These are phyloP conservation scores for Tieghemiomyces parasiticus DNA, from an alignment of 192 early-diverging fungal genomes.

Conservation along the genomic window DNA sequence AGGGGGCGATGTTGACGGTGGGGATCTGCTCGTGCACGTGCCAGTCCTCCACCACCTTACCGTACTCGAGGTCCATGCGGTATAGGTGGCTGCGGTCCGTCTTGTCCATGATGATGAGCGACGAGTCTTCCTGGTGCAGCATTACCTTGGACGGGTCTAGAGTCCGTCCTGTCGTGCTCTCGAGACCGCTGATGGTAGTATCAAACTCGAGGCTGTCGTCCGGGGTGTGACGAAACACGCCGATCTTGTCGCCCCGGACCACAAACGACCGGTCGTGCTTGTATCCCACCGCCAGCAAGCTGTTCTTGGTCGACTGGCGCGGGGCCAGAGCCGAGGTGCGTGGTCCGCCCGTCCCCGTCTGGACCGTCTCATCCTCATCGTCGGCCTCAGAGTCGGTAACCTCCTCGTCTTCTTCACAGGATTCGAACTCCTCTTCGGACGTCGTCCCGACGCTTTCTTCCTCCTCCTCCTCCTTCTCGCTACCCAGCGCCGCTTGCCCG, in stretches of 20 bases:
- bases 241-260: slow-evolving; percentile 75
- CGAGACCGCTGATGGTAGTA: slow-evolving; percentile 67
- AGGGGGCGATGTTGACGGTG: slow-evolving; percentile 50
- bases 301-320: slow-evolving; percentile 38
- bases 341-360: slow-evolving; percentile 2
- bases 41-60: slow-evolving; percentile 92
- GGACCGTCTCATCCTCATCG: slow-evolving; percentile 14
- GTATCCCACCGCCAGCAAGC: slow-evolving; percentile 66
- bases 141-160: slow-evolving; percentile 66
- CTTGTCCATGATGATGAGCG: slow-evolving; percentile 61
- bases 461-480: not conserved
- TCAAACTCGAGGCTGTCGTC: slow-evolving; percentile 57
- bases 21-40: slow-evolving; percentile 61
- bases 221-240: slow-evolving; percentile 70
- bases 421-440: slow-evolving; percentile 17
- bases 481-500: not conserved
- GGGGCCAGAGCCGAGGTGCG: slow-evolving; percentile 3
- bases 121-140: slow-evolving; percentile 74
- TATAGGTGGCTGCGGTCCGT: slow-evolving; percentile 55
- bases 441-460: too few relatives aligned
- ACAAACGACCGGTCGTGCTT: slow-evolving; percentile 82
- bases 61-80: slow-evolving; percentile 82
- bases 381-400: slow-evolving; percentile 24
- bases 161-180: slow-evolving; percentile 32
- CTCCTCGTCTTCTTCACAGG: slow-evolving; percentile 33